These are phyloP conservation scores for Diutina rugosa DNA, from an alignment of 1,139 yeast species.

Conservation along the genomic window DNA sequence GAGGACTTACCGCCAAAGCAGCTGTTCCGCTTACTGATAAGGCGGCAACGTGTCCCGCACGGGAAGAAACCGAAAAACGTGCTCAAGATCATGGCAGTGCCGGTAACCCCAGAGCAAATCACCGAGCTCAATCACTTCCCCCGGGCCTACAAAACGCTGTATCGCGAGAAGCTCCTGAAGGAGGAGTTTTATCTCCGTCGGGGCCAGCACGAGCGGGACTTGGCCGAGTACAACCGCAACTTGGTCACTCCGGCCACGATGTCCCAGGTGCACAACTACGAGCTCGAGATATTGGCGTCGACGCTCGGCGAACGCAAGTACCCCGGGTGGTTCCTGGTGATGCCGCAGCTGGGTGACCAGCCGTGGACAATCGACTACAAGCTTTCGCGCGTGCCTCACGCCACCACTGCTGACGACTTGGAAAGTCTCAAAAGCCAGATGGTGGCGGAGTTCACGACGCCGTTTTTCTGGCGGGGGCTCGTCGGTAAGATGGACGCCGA, in stretches of 20 bases:
- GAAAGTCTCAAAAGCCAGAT: not conserved
- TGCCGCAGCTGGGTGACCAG: not conserved
- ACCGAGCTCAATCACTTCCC: not conserved
- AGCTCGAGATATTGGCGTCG: not conserved
- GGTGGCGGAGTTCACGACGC: not conserved
- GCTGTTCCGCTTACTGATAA: not conserved
- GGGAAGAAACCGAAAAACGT: not conserved
- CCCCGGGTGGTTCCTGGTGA: not conserved
- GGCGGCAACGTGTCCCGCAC: not conserved
- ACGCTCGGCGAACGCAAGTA: not conserved
- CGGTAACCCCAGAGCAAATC: not conserved
- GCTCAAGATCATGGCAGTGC: not conserved
- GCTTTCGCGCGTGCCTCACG: not conserved
- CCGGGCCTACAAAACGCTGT: not conserved
- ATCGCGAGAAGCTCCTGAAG: not conserved
- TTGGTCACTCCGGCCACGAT: not conserved
- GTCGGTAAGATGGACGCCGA: not conserved
- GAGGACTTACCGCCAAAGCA: constrained; percentile 12
- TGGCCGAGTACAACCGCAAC: not conserved
- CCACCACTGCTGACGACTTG: not conserved
- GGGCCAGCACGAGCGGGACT: not conserved
- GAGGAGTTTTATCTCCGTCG: not conserved
- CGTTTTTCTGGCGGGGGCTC: not conserved
- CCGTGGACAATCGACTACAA: not conserved
- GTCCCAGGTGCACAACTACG: not conserved